Base-by-base conservation (phyloP, 2,329 filamentous ascomycete species). In the Botrytis squamosa region DNA sequence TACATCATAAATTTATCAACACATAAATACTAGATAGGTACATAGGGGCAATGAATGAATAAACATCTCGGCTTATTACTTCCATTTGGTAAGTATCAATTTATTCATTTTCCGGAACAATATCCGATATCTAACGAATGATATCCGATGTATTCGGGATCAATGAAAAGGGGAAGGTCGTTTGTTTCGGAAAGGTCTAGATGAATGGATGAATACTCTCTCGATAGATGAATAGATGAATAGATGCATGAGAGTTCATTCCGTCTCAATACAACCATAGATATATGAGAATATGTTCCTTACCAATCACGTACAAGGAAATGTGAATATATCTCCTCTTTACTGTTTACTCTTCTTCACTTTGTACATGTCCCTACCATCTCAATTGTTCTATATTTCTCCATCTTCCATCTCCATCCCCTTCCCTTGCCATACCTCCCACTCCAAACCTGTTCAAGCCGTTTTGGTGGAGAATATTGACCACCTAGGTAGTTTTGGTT, bases 151-250 rank as follows among this genome's bases (percentile, higher is more conserved):
- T 25, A 16, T 9, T 42, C 62, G n/a, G n/a, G 52, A 29, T 44
- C 62, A 20, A 29, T 42, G 16, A 7, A 64, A 64, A 64, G 62
- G 38, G n/a, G 62, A 42, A 42, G 60, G 62, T 42, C 25, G 25
- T 63, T 63, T 63, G 38, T 18, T 63, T 16, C 12, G 60, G 12
- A 64, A 64, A 44, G 62, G 38, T 64, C 62, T 64, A 64, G 62
- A 64, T 44, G 59, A 12, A 9, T 62, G 25, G n/a, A 57, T 18
- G 49, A 52, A 49, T 49, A 4, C 44, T 22, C 44, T 46, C 44
- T 46, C 44, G 22, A 9, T 63, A 42, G 38, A 62, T 62, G 55
- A 22, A 36, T 40, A 63, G 60, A 63, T 42, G 33, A 60, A 38
- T 60, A n/a, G 10, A 52, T n/a, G 25, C 22, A 52, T 49, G 8